phyloP scores from a whole-genome alignment of 106 monocot species.

The Dioscorea alata region DNA sequence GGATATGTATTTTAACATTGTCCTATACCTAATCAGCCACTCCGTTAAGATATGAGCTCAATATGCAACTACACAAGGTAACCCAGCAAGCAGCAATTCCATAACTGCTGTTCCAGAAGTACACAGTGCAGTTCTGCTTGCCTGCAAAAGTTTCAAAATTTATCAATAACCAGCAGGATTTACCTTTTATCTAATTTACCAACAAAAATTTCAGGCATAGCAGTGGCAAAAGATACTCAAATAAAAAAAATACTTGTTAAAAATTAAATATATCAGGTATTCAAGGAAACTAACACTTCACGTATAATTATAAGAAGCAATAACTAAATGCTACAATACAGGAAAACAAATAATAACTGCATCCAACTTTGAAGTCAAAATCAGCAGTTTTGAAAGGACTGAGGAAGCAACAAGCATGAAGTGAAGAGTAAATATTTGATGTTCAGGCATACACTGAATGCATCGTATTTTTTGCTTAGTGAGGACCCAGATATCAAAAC shows the following conservation, averaged over 20 bases:
- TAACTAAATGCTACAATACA: too few species aligned
- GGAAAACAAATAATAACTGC: too few species aligned
- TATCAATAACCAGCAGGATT: too few species aligned
- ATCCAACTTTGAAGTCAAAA: too few species aligned
- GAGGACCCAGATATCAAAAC: conserved; percentile 62
- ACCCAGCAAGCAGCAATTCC: conserved; percentile 70
- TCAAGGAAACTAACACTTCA: too few species aligned
- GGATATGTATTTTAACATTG: conserved; percentile 70
- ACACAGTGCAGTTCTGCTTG: conserved; percentile 80
- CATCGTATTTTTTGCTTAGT: conserved; percentile 60
- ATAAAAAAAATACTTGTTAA: too few species aligned
- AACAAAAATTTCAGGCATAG: neutral
- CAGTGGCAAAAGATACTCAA: too few species aligned
- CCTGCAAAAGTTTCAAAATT: conserved; percentile 34
- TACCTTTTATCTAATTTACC: neutral
- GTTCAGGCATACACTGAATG: conserved; percentile 54
- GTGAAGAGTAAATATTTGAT: neutral
- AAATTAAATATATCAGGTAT: too few species aligned
- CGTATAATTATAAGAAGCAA: too few species aligned
- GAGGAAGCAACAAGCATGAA: too few species aligned
- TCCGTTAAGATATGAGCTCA: conserved; percentile 88
- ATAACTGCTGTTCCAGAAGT: conserved; percentile 88
- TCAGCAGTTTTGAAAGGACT: too few species aligned
- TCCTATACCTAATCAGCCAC: conserved; percentile 53
- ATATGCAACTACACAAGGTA: conserved; percentile 89